Evolutionary conservation across 192 early-diverging fungal genomes (phyloP).

Genomic region (Gonapodya sp.): DNA sequence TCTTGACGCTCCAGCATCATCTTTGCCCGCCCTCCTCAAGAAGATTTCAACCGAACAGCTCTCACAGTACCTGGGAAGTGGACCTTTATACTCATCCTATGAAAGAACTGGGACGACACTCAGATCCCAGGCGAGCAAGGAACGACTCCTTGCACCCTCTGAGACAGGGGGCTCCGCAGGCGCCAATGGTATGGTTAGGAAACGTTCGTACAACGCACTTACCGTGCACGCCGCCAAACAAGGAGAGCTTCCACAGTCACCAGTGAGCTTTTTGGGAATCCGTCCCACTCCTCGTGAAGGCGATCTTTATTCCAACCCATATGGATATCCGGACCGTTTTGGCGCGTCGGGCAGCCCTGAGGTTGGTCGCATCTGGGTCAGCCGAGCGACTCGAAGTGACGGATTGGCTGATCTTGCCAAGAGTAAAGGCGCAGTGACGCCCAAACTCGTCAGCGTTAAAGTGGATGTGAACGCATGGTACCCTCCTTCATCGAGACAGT

Average conservation of each 20-base stretch:
- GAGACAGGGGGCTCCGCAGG: neutral
- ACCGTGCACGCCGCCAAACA: neutral
- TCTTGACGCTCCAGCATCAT: neutral
- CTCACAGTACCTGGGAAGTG: neutral
- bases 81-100: neutral
- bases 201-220: neutral
- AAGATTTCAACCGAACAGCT: neutral
- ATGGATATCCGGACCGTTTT: neutral
- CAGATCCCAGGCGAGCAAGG: neutral
- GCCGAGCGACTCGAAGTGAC: neutral
- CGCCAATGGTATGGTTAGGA: neutral
- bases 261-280: neutral
- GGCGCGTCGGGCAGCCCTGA: neutral
- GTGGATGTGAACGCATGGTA: neutral
- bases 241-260: neutral
- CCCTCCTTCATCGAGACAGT: neutral
- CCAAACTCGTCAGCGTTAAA: neutral
- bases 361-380: neutral
- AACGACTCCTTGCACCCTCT: neutral
- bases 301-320: neutral
- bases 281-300: neutral
- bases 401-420: neutral
- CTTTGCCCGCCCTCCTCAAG: neutral
- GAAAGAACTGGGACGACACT: neutral
- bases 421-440: neutral